Conservation (phyloP, 371 early-diverging fungal genomes). For the Capillidium rhysosporum region DNA sequence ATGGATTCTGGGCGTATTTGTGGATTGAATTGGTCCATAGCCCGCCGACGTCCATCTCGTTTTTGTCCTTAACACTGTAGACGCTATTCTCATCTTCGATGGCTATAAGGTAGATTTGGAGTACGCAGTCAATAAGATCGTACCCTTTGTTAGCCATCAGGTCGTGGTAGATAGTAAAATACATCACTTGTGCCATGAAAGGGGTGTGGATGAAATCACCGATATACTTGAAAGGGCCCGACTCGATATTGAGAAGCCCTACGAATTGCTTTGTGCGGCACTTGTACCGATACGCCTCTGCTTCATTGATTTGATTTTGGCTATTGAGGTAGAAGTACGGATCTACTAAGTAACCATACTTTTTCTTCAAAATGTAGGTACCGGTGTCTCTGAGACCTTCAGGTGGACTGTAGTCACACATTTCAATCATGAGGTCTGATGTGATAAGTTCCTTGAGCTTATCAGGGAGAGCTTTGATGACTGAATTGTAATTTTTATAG, state of each 20-base stretch:
- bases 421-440: constrained; percentile 46
- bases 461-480: constrained; percentile 65
- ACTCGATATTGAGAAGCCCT: constrained; percentile 24
- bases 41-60: neutral
- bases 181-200: constrained; percentile 43
- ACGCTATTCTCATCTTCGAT: constrained; percentile 33
- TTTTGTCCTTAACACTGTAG: neutral
- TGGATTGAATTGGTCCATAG: neutral
- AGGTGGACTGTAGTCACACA: constrained; percentile 65
- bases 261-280: constrained; percentile 25
- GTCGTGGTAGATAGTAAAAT: constrained; percentile 50
- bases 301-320: constrained; percentile 43
- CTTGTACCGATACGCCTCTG: constrained; percentile 10
- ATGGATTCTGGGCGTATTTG: neutral
- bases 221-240: constrained; percentile 42
- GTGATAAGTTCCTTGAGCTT: constrained; percentile 45
- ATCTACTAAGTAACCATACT: constrained; percentile 57
- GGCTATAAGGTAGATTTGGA: constrained; percentile 50
- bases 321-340: constrained; percentile 84
- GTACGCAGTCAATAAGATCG: constrained; percentile 25
- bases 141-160: constrained; percentile 31
- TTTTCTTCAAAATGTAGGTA: constrained; percentile 60
- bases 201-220: constrained; percentile 34
- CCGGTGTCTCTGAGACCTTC: constrained; percentile 62
- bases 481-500: constrained; percentile 57